Conservation (phyloP, 495 filamentous ascomycete genomes). For the Tuber magnatum region DNA sequence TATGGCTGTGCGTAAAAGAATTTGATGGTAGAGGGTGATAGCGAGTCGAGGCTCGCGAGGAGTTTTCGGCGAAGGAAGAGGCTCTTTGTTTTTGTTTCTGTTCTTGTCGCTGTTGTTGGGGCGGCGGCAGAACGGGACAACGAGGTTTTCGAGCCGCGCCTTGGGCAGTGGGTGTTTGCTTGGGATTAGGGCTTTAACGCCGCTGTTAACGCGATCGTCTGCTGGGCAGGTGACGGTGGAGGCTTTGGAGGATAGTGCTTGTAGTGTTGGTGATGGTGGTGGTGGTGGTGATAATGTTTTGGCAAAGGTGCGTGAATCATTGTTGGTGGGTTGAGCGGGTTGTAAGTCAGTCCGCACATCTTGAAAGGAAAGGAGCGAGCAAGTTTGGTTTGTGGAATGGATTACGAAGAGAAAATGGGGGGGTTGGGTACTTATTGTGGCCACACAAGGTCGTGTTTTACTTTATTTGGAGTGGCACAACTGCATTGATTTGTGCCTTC, state of each 20-base stretch:
- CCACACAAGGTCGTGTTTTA: not conserved
- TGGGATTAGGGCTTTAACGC: conserved; percentile 19
- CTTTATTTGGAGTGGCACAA: not conserved
- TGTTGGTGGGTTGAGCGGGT: conserved; percentile 20
- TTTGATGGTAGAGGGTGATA: conserved; percentile 21
- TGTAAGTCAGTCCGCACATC: conserved; percentile 23
- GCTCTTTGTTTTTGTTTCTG: not conserved
- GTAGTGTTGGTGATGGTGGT: conserved; percentile 6
- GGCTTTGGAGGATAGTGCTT: conserved; percentile 4
- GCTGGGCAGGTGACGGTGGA: conserved; percentile 12
- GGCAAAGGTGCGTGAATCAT: conserved; percentile 19
- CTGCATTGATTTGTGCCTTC: not conserved
- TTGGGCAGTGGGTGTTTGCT: conserved; percentile 14
- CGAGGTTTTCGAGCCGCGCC: conserved; percentile 17
- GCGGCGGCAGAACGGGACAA: conserved; percentile 16
- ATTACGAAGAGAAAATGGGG: not conserved
- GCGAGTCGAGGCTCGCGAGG: not conserved
- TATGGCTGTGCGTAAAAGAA: conserved; percentile 16
- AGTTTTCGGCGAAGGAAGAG: not conserved
- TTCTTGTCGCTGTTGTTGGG: not conserved
- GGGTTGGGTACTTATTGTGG: conserved; percentile 3
- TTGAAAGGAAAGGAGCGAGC: not conserved
- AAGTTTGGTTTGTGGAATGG: conserved; percentile 2
- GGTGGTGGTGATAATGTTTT: conserved; percentile 14
- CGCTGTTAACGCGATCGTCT: conserved; percentile 13